Percentiles rank a stretch among this genome's conserved stretches.
These are phyloP conservation scores for Cymbopogon flexuosus DNA, from an alignment of 202 grass and related monocot genomes.

Conservation along the genomic window DNA sequence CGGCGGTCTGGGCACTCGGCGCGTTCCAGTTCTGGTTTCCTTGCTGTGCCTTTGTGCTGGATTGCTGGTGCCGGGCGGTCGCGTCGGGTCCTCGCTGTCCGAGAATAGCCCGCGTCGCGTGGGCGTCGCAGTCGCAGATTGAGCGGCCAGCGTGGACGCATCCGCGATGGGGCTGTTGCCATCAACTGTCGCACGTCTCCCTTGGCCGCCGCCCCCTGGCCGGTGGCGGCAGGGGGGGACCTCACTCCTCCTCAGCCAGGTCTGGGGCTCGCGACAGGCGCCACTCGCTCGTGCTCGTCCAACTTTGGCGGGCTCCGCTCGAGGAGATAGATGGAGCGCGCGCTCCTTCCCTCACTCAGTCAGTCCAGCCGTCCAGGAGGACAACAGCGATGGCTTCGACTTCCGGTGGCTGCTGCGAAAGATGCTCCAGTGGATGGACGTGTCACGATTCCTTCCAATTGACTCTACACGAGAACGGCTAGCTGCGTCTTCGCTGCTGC, in stretches of 20 bases:
- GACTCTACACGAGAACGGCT: not conserved
- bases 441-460: not conserved
- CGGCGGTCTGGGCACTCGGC: not conserved
- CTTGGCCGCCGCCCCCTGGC: not conserved
- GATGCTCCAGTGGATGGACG: not conserved
- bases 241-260: not conserved
- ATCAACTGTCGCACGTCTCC: slow-evolving; percentile 6
- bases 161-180: not conserved
- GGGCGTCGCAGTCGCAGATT: not conserved
- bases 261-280: not conserved
- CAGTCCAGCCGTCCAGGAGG: not conserved
- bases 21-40: not conserved
- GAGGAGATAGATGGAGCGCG: not conserved
- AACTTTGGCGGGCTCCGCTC: not conserved
- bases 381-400: not conserved
- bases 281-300: slow-evolving; percentile 19
- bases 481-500: not conserved
- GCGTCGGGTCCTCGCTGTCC: not conserved
- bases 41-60: not conserved
- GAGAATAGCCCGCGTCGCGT: too few relatives aligned
- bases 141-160: not conserved
- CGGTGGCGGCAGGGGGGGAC: too few relatives aligned
- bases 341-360: not conserved
- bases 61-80: not conserved
- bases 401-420: not conserved